Evolutionary conservation across 108 stramenopile species (phyloP).

Genomic region (Stephanodiscus minutulus): DNA sequence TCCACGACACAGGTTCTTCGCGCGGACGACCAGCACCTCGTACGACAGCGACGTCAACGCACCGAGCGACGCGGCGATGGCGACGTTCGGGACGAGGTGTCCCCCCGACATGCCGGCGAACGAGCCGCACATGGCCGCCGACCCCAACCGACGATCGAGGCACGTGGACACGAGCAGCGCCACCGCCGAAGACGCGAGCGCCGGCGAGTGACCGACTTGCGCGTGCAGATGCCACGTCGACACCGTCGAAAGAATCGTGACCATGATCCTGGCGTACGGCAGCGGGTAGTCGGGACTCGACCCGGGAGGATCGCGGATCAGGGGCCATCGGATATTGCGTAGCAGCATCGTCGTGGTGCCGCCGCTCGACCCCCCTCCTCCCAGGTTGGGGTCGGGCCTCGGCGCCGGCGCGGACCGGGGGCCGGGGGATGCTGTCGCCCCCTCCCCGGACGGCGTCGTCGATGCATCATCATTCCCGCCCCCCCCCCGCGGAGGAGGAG

Average conservation of each 20-base stretch:
- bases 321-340: conserved; percentile 21
- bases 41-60: conserved; percentile 45
- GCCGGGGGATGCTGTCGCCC: too few relatives aligned
- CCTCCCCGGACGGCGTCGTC: neutral
- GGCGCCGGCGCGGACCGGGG: too few relatives aligned
- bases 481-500: too few relatives aligned
- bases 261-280: conserved; percentile 30
- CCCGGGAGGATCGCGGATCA: conserved; percentile 40
- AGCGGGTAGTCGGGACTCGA: conserved; percentile 52
- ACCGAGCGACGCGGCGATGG: conserved; percentile 35
- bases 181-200: conserved; percentile 50
- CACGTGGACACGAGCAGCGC: conserved; percentile 41
- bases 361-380: too few relatives aligned
- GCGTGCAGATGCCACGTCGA: conserved; percentile 50
- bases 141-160: conserved; percentile 50
- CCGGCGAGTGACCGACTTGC: conserved; percentile 38
- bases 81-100: conserved; percentile 31
- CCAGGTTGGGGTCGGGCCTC: too few relatives aligned
- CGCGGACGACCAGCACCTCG: conserved; percentile 58
- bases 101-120: conserved; percentile 63
- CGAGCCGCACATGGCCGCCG: conserved; percentile 63
- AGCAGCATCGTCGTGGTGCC: neutral
- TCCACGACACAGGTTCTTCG: conserved; percentile 43
- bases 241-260: conserved; percentile 44
- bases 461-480: neutral